Evolutionary conservation across 2,329 filamentous ascomycete species (phyloP), one percentile per base, ranked within the genome.

Genomic region (Apiospora marii): DNA sequence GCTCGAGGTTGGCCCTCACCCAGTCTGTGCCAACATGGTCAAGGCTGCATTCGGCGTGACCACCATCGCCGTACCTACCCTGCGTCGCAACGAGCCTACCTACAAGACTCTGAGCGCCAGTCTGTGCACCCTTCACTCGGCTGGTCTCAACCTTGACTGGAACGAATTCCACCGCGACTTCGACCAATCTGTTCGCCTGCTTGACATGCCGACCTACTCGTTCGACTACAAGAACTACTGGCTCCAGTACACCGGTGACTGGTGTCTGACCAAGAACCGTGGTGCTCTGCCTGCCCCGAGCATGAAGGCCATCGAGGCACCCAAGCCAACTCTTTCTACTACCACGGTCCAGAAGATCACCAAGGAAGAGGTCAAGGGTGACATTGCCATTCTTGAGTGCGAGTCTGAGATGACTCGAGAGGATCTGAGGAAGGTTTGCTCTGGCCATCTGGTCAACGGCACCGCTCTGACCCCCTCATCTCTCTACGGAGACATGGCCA

Each of bases 1-100:
- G 89, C 84, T 95, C 72, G 93, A 95, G 80, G 83, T 94, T 74
- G 93, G 93, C n/a, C 92, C 92, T 49, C 91, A 94, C 77, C 92
- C 92, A 0, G 88, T 94, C 19, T 92, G 90, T 81, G 87, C 87
- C 64, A 88, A 88, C 73, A 91, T 94, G 87, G 87, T 94, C 75
- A 92, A 92, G 83, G 87, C 89, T 22, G 90, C 88, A 5, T 86
- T 93, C 71, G 88, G 87, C 37, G 81, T 83, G 7, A 83, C 85
- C 13, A 88, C 87, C 37, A 84, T 87, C 53, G 87, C 88, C 19
- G 86, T 89, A 14, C 87, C 91, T 3, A 90, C 91, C 3, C 84
- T 93, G 14, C 90, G 89, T 44, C 89, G 91, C 72, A 87, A 86
- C 61, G 91, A 93, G 78, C 83, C 88, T 73, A 84, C 88, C 30